These are phyloP conservation scores for Aspergillus jensenii DNA, from an alignment of 2,329 filamentous ascomycete species.

Conservation along the genomic window DNA sequence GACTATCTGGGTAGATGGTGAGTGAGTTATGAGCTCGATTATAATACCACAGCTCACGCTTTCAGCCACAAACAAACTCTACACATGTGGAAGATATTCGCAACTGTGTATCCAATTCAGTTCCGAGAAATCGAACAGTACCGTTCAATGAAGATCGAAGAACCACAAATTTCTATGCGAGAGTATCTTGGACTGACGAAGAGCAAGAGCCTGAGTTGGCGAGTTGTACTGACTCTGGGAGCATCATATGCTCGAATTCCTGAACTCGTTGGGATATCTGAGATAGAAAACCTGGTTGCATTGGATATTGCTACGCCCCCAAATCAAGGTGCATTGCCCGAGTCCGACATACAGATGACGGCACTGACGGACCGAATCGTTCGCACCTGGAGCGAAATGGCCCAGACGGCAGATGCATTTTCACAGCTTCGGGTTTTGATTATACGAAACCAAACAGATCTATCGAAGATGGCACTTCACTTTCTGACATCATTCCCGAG, in stretches of 20 bases:
- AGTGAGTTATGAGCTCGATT: constrained; percentile 8
- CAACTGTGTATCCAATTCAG: constrained; percentile 35
- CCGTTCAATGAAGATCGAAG: constrained; percentile 31
- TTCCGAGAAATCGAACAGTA: constrained; percentile 30
- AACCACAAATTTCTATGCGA: constrained; percentile 29
- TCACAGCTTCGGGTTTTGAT: constrained; percentile 39
- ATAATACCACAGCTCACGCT: not conserved
- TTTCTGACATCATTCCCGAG: constrained; percentile 37
- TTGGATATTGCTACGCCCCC: constrained; percentile 35
- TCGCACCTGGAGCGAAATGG: constrained; percentile 43
- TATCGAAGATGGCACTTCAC: constrained; percentile 33
- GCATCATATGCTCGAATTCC: constrained; percentile 29
- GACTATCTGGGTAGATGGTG: constrained; percentile 37
- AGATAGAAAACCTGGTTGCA: constrained; percentile 41
- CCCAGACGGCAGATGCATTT: constrained; percentile 31
- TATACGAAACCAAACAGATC: constrained; percentile 31
- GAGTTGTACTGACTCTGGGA: constrained; percentile 35
- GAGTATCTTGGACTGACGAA: constrained; percentile 38
- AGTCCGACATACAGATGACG: constrained; percentile 14
- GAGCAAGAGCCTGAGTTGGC: constrained; percentile 34
- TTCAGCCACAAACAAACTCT: constrained; percentile 39
- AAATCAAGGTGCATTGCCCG: constrained; percentile 10
- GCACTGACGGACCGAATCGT: constrained; percentile 41
- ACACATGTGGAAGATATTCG: constrained; percentile 46
- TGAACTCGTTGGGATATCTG: constrained; percentile 40